Conservation (phyloP, 2,329 filamentous ascomycete genomes). For the Drechslerella stenobrocha region DNA sequence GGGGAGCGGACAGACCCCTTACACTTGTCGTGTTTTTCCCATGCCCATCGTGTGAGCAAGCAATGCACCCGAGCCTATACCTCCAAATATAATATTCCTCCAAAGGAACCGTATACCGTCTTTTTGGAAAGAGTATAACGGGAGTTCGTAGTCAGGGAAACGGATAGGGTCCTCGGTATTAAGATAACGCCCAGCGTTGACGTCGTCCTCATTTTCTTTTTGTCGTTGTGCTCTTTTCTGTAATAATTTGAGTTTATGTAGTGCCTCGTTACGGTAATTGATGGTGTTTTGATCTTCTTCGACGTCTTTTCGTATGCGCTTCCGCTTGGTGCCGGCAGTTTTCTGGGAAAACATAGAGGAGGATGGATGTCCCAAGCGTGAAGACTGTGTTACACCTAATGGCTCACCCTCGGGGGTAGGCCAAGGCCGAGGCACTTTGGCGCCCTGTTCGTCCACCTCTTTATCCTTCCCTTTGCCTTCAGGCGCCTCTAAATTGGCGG, state of each 20-base stretch:
- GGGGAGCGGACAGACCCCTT: too few species aligned
- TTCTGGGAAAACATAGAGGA: too few species aligned
- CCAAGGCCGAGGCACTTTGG: too few species aligned
- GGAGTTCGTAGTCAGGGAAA: constrained; percentile 32
- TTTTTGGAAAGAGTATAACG: constrained; percentile 76
- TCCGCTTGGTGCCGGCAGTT: neutral
- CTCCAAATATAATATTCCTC: constrained; percentile 69
- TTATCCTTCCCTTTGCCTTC: constrained; percentile 29
- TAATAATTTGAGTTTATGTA: neutral
- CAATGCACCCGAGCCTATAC: constrained; percentile 49
- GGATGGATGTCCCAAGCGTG: too few species aligned
- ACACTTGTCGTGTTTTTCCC: constrained; percentile 88
- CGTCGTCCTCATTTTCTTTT: constrained; percentile 9
- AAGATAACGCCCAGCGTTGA: constrained; percentile 50
- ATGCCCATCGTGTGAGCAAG: constrained; percentile 70
- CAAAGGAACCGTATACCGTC: constrained; percentile 84
- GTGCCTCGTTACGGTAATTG: neutral
- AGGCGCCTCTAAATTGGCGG: neutral
- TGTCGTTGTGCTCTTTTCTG: neutral
- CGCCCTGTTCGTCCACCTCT: constrained; percentile 9
- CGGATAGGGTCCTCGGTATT: constrained; percentile 43
- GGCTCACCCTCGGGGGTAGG: too few species aligned
- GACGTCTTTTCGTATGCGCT: neutral
- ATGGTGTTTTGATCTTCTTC: neutral
- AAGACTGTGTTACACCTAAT: too few species aligned